Base-by-base conservation (phyloP, 2,329 filamentous ascomycete species). In the Fusarium sp. region DNA sequence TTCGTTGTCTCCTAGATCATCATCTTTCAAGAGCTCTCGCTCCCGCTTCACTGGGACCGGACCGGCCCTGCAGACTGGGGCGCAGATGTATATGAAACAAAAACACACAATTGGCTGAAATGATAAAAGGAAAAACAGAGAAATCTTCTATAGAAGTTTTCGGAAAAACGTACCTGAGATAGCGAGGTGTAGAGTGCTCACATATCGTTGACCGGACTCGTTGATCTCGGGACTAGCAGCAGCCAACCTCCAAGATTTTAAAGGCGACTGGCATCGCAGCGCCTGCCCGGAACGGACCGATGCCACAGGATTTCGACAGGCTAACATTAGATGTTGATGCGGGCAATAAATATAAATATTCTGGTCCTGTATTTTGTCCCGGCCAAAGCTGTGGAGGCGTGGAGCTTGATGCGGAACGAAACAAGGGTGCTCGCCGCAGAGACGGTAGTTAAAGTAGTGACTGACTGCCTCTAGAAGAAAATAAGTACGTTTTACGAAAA, bases 11-110 rank as follows among this genome's bases (percentile, higher is more conserved):
- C 48, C 32, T 26, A 38, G 27, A 35, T 67, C 42, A 53, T 50
- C 48, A 23, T 30, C 3, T 56, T 52, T 57, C 46, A 26, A 49
- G 55, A 62, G 53, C 49, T 67, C 55, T 73, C 57, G 41, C 52
- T 73, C 57, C 70, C 61, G 56, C 54, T 42, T 53, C 67, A 38
- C 66, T 58, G 58, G 73, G 66, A 75, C 74, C 74, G 74, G 74
- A 67, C 74, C 74, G 74, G 74, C 57, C 71, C 72, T 73, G 72
- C 65, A 76, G 65, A 62, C 60, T 41, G 49, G 53, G 61, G 66
- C 48, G 53, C 33, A 55, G 53, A 63, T 62, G 50, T 32, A 15
- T 23, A 15, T 46, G 41, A 63, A 26, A 26, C 26, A 49, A 27
- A 52, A 45, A 27, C 17, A 54, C 20, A 26, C 68, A 57, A 63